Conservation (phyloP, 371 early-diverging fungal genomes). For the Mortierella sp. region DNA sequence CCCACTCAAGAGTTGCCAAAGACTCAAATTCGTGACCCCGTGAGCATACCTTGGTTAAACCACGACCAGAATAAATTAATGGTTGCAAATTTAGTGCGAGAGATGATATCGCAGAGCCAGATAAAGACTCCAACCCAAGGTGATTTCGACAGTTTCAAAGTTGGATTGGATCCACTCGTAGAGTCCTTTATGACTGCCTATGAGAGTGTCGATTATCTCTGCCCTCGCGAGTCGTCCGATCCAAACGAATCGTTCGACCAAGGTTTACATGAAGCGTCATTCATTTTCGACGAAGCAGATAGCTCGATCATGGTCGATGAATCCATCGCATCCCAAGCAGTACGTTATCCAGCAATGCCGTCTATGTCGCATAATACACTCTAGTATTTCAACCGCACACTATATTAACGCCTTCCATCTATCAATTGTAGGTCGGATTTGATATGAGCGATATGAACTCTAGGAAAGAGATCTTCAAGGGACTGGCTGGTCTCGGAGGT, state of each 20-base stretch:
- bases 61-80: slow-evolving; percentile 32
- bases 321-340: slow-evolving; percentile 41
- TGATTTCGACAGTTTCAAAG: slow-evolving; percentile 28
- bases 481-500: slow-evolving; percentile 26
- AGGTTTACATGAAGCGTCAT: slow-evolving; percentile 19
- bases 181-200: slow-evolving; percentile 34
- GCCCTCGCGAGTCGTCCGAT: slow-evolving; percentile 16
- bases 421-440: not conserved
- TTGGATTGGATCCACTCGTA: slow-evolving; percentile 23
- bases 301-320: slow-evolving; percentile 45
- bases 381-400: slow-evolving; percentile 2
- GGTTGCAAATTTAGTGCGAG: slow-evolving; percentile 44
- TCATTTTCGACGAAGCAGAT: slow-evolving; percentile 36
- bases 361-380: not conserved
- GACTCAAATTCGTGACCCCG: slow-evolving; percentile 39
- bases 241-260: slow-evolving; percentile 13
- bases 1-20: slow-evolving; percentile 38
- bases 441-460: slow-evolving; percentile 21
- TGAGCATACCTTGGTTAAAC: slow-evolving; percentile 43
- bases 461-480: slow-evolving; percentile 25
- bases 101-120: slow-evolving; percentile 36
- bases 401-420: not conserved
- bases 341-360: slow-evolving; percentile 10
- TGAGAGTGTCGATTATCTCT: slow-evolving; percentile 31
- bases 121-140: slow-evolving; percentile 25